Conservation (phyloP, 495 filamentous ascomycete genomes). For the Xylaria scruposa region DNA sequence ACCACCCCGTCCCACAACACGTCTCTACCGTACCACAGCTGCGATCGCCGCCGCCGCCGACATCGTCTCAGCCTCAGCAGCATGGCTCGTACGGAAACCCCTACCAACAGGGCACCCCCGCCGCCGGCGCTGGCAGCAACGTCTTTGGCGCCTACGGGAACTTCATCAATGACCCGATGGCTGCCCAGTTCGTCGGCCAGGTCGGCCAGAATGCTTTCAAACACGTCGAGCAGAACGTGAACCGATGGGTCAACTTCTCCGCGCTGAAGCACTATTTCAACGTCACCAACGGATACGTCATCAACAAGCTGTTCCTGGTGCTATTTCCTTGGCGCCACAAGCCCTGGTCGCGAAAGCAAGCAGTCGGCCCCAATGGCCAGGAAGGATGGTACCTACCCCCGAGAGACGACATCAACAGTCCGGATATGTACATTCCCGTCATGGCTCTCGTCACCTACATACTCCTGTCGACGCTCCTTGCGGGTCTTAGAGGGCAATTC, state of each 20-base stretch:
- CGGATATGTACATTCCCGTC: slow-evolving; percentile 98
- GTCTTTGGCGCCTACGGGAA: slow-evolving; percentile 76
- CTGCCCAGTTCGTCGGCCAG: slow-evolving; percentile 95
- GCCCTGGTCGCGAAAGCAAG: slow-evolving; percentile 84
- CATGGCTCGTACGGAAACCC: slow-evolving; percentile 78
- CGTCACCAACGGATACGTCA: slow-evolving; percentile 90
- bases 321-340: slow-evolving; percentile 98
- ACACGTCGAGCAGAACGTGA: slow-evolving; percentile 93
- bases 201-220: slow-evolving; percentile 89
- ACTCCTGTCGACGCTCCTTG: slow-evolving; percentile 85
- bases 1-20: slow-evolving; percentile 98
- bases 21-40: slow-evolving; percentile 99
- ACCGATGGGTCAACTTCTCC: slow-evolving; percentile 89
- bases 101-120: slow-evolving; percentile 65
- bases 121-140: slow-evolving; percentile 52
- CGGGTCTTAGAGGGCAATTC: slow-evolving; percentile 90
- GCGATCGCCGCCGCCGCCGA: slow-evolving; percentile 90
- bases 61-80: slow-evolving; percentile 71
- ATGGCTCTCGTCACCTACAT: slow-evolving; percentile 98
- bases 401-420: slow-evolving; percentile 95
- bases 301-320: slow-evolving; percentile 84
- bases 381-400: slow-evolving; percentile 91
- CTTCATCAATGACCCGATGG: slow-evolving; percentile 89
- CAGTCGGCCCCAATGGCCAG: slow-evolving; percentile 68
- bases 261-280: slow-evolving; percentile 98